Percentiles rank a stretch among this genome's conserved stretches.
These are phyloP conservation scores for Hypoxylon sp. DNA, from an alignment of 2,329 filamentous ascomycete species.

Conservation along the genomic window DNA sequence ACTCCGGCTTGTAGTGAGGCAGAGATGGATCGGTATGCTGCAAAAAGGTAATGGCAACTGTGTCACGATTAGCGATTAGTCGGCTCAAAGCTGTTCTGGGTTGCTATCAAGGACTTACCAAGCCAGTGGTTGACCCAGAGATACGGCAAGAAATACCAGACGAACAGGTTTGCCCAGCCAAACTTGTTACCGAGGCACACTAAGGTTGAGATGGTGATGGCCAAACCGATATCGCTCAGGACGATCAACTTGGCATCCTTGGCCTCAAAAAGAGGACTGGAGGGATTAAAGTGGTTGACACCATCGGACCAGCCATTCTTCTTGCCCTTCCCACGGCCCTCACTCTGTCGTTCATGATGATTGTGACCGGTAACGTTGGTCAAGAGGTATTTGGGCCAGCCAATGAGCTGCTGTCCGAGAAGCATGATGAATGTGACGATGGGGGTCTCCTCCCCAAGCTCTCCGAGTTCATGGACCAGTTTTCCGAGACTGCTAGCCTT, in stretches of 20 bases:
- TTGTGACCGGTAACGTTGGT: constrained; percentile 97
- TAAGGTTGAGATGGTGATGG: constrained; percentile 73
- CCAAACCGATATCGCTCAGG: constrained; percentile 86
- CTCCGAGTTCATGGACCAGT: constrained; percentile 83
- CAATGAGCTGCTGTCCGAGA: constrained; percentile 87
- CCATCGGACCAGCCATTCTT: constrained; percentile 82
- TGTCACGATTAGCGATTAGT: constrained; percentile 49
- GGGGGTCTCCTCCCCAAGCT: constrained; percentile 95
- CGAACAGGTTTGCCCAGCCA: constrained; percentile 86
- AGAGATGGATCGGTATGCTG: constrained; percentile 97
- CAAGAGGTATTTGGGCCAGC: constrained; percentile 93
- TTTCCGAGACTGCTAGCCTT: constrained; percentile 83
- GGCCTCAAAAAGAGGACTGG: constrained; percentile 90
- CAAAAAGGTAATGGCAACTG: constrained; percentile 96
- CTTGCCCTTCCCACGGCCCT: constrained; percentile 96
- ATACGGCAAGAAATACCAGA: constrained; percentile 97
- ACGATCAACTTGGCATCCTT: constrained; percentile 90
- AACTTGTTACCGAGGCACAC: constrained; percentile 80
- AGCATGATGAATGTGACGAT: constrained; percentile 82
- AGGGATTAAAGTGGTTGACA: constrained; percentile 95
- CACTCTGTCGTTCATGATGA: constrained; percentile 89
- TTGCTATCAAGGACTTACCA: constrained; percentile 72
- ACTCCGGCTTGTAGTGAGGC: constrained; percentile 88
- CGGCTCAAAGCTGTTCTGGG: constrained; percentile 9
- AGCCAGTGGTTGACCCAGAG: constrained; percentile 99